Conservation (phyloP, 495 filamentous ascomycete species). For the Hapsidospora chrysogenum region DNA sequence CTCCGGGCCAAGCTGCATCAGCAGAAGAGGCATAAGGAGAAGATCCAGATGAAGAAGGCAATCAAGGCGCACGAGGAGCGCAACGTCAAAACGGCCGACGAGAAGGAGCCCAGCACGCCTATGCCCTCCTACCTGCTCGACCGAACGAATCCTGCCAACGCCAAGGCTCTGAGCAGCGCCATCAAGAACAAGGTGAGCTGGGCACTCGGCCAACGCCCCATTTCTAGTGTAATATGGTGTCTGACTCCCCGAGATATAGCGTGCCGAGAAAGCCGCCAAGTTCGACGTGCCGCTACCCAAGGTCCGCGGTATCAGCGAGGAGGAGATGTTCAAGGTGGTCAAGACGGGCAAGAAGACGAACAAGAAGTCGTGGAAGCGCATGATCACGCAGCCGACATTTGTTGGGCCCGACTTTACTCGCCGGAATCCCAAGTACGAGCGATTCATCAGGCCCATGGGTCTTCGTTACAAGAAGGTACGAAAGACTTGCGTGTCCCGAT, state of each 20-base stretch:
- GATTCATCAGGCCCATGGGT: slow-evolving; percentile 61
- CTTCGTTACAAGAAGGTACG: slow-evolving; percentile 87
- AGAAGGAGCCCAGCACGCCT: slow-evolving; percentile 54
- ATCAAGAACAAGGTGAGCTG: slow-evolving; percentile 69
- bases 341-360: slow-evolving; percentile 63
- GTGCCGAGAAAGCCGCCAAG: slow-evolving; percentile 88
- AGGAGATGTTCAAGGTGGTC: slow-evolving; percentile 97
- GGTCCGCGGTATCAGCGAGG: slow-evolving; percentile 82
- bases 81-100: slow-evolving; percentile 78
- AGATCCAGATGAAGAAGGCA: slow-evolving; percentile 98
- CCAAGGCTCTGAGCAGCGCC: slow-evolving; percentile 70
- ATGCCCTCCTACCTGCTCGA: slow-evolving; percentile 84
- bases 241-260: slow-evolving; percentile 18
- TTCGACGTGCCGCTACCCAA: slow-evolving; percentile 90
- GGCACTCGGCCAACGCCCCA: slow-evolving; percentile 8
- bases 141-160: slow-evolving; percentile 65
- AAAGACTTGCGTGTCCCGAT: too few species aligned
- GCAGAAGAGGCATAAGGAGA: slow-evolving; percentile 85
- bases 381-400: slow-evolving; percentile 58
- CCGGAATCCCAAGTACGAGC: slow-evolving; percentile 86
- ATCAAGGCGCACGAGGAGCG: slow-evolving; percentile 90
- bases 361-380: slow-evolving; percentile 76
- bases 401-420: slow-evolving; percentile 86
- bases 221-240: slow-evolving; percentile 4
- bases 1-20: slow-evolving; percentile 88